phyloP scores from a whole-genome alignment of 192 early-diverging fungal genomes.

The Nowakowskiella sp. region DNA sequence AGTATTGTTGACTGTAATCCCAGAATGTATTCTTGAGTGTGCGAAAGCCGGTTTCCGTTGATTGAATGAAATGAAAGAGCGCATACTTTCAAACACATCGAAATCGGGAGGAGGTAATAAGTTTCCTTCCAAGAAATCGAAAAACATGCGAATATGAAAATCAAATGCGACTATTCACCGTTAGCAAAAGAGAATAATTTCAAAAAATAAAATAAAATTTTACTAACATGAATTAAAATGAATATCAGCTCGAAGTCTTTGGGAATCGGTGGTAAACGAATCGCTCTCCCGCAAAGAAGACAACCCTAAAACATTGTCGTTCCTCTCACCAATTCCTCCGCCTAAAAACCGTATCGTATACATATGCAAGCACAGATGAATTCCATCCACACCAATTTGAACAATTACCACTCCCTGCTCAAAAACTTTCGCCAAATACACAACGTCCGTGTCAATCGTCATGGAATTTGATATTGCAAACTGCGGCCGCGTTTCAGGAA shows the following conservation, averaged over 20 bases:
- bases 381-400: slow-evolving; percentile 37
- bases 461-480: slow-evolving; percentile 17
- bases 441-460: slow-evolving; percentile 17
- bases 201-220: background rate
- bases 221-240: slow-evolving; percentile 45
- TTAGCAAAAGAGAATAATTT: background rate
- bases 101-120: slow-evolving; percentile 5
- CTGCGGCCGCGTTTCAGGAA: no score
- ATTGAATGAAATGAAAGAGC: slow-evolving; percentile 33
- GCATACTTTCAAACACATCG: slow-evolving; percentile 31
- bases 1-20: slow-evolving; percentile 15
- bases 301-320: no score
- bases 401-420: slow-evolving; percentile 25
- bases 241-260: slow-evolving; percentile 15
- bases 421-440: slow-evolving; percentile 23
- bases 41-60: slow-evolving; percentile 30
- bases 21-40: slow-evolving; percentile 30
- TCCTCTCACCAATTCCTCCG: no score
- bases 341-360: slow-evolving; percentile 26
- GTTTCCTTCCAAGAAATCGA: slow-evolving; percentile 25
- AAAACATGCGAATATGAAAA: slow-evolving; percentile 41
- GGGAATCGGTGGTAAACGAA: no score
- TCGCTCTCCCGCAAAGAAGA: no score
- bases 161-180: slow-evolving; percentile 34
- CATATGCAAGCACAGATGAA: slow-evolving; percentile 37